Evolutionary conservation across 345 rosid species (phyloP).

Genomic region (Citrus trifoliata): DNA sequence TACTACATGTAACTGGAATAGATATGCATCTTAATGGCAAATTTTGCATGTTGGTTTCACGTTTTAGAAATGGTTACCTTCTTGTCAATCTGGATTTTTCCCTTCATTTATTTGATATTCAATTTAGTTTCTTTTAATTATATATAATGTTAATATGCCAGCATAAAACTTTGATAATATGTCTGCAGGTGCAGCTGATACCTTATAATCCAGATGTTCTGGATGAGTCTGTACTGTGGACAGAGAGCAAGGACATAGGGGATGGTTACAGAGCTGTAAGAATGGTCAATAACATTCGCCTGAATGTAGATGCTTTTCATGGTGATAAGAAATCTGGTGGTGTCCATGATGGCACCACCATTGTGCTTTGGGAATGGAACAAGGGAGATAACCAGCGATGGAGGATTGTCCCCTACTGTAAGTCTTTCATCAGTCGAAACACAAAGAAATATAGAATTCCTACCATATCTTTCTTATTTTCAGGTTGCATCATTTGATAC

Average conservation of each 20-base stretch:
- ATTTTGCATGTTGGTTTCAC: neutral
- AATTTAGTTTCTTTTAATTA: neutral
- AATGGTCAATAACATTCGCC: conserved; percentile 65
- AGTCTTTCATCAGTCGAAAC: conserved; percentile 26
- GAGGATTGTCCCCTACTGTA: conserved; percentile 73
- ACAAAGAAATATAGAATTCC: neutral
- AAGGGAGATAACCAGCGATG: conserved; percentile 85
- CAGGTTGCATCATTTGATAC: neutral
- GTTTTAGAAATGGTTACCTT: neutral
- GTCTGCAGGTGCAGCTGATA: conserved; percentile 59
- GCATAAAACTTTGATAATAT: neutral
- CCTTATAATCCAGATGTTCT: conserved; percentile 54
- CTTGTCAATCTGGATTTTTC: neutral
- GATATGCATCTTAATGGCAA: neutral
- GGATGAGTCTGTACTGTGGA: conserved; percentile 75
- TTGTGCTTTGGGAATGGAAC: conserved; percentile 84
- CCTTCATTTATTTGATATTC: neutral
- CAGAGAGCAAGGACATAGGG: conserved; percentile 53
- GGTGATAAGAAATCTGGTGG: conserved; percentile 74
- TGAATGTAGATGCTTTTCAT: conserved; percentile 79
- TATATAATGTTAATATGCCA: neutral
- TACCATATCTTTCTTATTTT: neutral
- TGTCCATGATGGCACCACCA: conserved; percentile 61
- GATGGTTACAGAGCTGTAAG: conserved; percentile 50
- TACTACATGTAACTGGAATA: neutral